Evolutionary conservation across 805 yeast species (phyloP).

Genomic region (Schwanniomyces polymorphus): DNA sequence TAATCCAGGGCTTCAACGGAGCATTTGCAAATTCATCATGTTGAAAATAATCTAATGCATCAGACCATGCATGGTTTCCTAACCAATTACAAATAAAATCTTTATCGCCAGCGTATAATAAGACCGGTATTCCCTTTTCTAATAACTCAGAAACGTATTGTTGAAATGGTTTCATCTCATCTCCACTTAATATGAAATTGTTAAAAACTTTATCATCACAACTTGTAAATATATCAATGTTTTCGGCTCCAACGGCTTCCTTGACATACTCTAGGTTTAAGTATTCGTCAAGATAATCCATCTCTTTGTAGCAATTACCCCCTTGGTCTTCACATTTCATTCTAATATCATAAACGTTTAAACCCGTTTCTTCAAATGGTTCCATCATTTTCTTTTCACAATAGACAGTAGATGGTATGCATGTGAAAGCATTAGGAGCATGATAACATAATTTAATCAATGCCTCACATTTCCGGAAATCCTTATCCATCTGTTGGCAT

Average conservation of each 20-base stretch:
- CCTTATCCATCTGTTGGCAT: conserved; percentile 35
- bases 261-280: conserved; percentile 56
- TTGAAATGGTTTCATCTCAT: conserved; percentile 72
- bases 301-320: conserved; percentile 52
- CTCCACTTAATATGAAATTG: conserved; percentile 59
- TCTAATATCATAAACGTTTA: conserved; percentile 67
- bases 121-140: conserved; percentile 39
- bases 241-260: conserved; percentile 56
- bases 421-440: conserved; percentile 31
- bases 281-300: conserved; percentile 50
- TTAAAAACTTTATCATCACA: conserved; percentile 52
- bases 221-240: conserved; percentile 42
- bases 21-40: conserved; percentile 17
- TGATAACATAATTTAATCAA: conserved; percentile 32
- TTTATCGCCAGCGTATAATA: conserved; percentile 46
- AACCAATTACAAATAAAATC: conserved; percentile 48
- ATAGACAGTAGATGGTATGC: conserved; percentile 38
- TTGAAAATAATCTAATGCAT: conserved; percentile 25
- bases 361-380: conserved; percentile 47
- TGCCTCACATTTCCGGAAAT: conserved; percentile 33
- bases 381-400: conserved; percentile 27
- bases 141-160: conserved; percentile 49
- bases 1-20: conserved; percentile 40
- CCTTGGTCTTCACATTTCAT: conserved; percentile 47
- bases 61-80: conserved; percentile 44